Conservation (phyloP, 768 basidiomycete species). For the Coprinopsis strossmayeri region DNA sequence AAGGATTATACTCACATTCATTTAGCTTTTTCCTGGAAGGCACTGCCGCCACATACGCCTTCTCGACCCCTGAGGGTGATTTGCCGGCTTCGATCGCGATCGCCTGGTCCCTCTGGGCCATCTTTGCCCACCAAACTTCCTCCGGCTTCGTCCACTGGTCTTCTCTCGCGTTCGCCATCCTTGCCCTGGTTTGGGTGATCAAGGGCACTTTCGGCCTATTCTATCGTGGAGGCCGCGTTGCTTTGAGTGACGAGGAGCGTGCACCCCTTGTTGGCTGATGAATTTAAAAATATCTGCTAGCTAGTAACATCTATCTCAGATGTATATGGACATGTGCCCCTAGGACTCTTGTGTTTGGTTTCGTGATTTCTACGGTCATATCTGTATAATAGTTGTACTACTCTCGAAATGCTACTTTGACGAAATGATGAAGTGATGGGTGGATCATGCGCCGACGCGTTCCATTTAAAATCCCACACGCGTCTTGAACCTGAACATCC, state of each 20-base stretch:
- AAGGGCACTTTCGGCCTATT: conserved; percentile 63
- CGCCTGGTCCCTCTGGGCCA: conserved; percentile 89
- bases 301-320: background rate
- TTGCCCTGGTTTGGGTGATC: conserved; percentile 78
- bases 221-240: conserved; percentile 44
- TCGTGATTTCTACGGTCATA: too few relatives aligned
- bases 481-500: background rate
- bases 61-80: conserved; percentile 86
- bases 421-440: background rate
- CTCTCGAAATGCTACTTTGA: too few relatives aligned
- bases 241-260: conserved; percentile 81
- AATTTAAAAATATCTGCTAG: conserved; percentile 9
- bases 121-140: conserved; percentile 69
- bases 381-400: background rate
- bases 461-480: background rate
- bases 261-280: conserved; percentile 71
- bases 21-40: conserved; percentile 84
- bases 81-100: conserved; percentile 89
- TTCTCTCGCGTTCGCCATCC: conserved; percentile 76
- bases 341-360: too few relatives aligned
- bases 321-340: conserved; percentile 1
- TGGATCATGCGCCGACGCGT: background rate
- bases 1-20: conserved; percentile 2
- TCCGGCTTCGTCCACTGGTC: conserved; percentile 86
- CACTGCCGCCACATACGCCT: conserved; percentile 91